These are phyloP conservation scores for Bruguiera sexangula DNA, from an alignment of 345 rosid species.

Conservation along the genomic window DNA sequence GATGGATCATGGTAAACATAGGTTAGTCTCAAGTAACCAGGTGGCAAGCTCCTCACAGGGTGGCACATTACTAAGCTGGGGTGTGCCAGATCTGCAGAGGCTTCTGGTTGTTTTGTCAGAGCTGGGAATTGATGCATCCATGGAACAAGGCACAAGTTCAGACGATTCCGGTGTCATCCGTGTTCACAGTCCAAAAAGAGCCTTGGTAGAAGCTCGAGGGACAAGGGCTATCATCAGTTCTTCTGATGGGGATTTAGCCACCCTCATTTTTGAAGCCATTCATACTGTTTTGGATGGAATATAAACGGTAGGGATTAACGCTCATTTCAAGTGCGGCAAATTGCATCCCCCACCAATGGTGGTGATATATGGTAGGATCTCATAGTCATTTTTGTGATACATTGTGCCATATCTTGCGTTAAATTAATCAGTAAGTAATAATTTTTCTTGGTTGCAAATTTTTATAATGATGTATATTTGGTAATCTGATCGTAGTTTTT, in stretches of 20 bases:
- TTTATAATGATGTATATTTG: no score
- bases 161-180: conserved; percentile 22
- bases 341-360: no score
- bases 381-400: no score
- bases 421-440: no score
- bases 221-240: conserved; percentile 43
- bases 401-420: no score
- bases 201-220: conserved; percentile 40
- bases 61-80: conserved; percentile 43
- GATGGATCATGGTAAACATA: conserved; percentile 44
- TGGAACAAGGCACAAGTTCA: conserved; percentile 27
- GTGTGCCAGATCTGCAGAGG: conserved; percentile 43
- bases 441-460: no score
- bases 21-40: conserved; percentile 36
- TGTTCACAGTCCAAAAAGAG: conserved; percentile 42
- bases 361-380: no score
- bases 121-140: conserved; percentile 48
- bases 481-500: no score
- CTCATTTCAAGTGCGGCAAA: no score
- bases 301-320: conserved; percentile 14
- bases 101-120: conserved; percentile 44
- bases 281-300: conserved; percentile 41
- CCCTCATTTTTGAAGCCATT: conserved; percentile 44
- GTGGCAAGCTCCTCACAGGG: conserved; percentile 24
- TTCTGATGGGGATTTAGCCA: conserved; percentile 42